Percentiles rank a stretch among this genome's conserved stretches.
Conservation (phyloP, 495 filamentous ascomycete genomes). For the Tuber microsphaerosporum region DNA sequence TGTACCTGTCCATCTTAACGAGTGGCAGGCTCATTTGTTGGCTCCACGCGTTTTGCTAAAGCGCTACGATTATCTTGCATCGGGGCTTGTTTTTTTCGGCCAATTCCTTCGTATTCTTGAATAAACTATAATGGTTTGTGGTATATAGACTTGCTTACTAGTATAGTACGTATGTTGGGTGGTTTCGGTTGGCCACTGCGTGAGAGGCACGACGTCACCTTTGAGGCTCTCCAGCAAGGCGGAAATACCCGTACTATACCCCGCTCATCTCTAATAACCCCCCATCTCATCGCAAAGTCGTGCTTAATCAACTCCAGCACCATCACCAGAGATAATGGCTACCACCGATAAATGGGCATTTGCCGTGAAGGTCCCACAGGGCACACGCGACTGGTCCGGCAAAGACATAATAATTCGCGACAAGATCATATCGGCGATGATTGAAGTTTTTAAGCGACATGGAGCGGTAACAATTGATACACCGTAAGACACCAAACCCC, state of each 20-base stretch:
- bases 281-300: not conserved
- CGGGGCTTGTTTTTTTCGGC: not conserved
- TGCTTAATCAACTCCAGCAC: not conserved
- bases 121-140: not conserved
- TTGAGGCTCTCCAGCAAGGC: not conserved
- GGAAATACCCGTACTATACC: not conserved
- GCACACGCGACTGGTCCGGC: constrained; percentile 48
- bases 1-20: not conserved
- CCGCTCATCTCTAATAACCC: not conserved
- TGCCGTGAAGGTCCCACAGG: constrained; percentile 16
- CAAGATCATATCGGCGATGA: constrained; percentile 71
- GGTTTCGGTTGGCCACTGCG: not conserved
- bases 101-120: not conserved
- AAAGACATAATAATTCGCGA: constrained; percentile 67
- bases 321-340: not conserved
- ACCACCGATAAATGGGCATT: not conserved
- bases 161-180: not conserved
- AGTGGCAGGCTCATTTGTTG: not conserved
- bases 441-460: constrained; percentile 78
- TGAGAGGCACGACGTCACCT: not conserved
- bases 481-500: constrained; percentile 48
- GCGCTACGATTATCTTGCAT: not conserved
- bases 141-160: too few species aligned
- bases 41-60: not conserved
- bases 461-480: constrained; percentile 77